These are phyloP conservation scores for Drechslerella coelobrocha DNA, from an alignment of 2,329 filamentous ascomycete species.

Conservation along the genomic window DNA sequence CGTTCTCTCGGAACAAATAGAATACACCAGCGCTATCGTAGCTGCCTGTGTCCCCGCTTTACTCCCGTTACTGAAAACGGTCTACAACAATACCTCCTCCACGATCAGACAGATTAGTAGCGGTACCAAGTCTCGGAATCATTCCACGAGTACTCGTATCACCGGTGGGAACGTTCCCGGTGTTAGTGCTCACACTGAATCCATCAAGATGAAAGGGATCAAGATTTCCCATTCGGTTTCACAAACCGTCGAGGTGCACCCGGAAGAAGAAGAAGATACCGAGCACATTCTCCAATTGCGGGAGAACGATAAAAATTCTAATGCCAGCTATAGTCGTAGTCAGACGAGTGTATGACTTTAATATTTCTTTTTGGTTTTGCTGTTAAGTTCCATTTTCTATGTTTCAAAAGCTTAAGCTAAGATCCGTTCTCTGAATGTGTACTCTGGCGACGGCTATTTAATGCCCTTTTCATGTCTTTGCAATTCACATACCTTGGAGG, in stretches of 20 bases:
- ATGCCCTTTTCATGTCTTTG: too few species aligned
- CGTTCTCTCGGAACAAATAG: constrained; percentile 13
- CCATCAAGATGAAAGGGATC: constrained; percentile 29
- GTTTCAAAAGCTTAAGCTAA: too few species aligned
- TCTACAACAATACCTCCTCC: constrained; percentile 16
- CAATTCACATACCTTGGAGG: too few species aligned
- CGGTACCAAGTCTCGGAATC: background rate
- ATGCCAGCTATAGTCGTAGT: constrained; percentile 9
- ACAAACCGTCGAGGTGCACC: constrained; percentile 22
- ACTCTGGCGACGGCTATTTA: too few species aligned
- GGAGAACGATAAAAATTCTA: constrained; percentile 18
- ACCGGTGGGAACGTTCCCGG: background rate
- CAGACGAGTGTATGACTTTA: constrained; percentile 4
- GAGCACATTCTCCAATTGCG: constrained; percentile 19
- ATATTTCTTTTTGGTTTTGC: background rate
- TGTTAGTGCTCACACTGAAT: constrained; percentile 6
- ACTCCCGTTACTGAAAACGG: constrained; percentile 21
- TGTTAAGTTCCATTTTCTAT: too few species aligned
- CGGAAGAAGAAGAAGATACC: constrained; percentile 25
- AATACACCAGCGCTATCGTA: constrained; percentile 28
- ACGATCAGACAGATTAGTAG: constrained; percentile 16
- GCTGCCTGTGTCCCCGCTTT: constrained; percentile 23
- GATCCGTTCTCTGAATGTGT: too few species aligned
- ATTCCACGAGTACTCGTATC: constrained; percentile 12
- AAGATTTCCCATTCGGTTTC: constrained; percentile 19